phyloP scores from a whole-genome alignment of 2,329 filamentous ascomycete species.

The Ophiostoma sp. region DNA sequence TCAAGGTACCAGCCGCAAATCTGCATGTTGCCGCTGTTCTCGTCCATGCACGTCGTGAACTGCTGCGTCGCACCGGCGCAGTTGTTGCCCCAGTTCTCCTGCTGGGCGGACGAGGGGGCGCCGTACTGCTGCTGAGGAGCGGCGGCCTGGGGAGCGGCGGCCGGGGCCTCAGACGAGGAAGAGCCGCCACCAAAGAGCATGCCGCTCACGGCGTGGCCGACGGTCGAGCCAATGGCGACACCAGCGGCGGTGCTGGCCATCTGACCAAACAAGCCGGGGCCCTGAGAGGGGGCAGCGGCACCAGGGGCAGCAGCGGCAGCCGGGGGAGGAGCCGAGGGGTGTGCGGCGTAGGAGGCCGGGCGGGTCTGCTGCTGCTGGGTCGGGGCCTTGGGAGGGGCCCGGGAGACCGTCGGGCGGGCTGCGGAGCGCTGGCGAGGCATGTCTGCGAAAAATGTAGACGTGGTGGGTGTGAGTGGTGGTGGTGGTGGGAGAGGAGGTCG shows the following conservation, averaged over 20 bases:
- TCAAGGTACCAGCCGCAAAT: constrained; percentile 99
- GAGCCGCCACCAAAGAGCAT: constrained; percentile 75
- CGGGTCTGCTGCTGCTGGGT: constrained; percentile 62
- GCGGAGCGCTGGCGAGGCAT: constrained; percentile 80
- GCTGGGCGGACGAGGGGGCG: constrained; percentile 38
- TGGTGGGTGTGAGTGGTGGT: background rate
- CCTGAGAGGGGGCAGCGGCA: constrained; percentile 54
- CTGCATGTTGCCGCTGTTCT: constrained; percentile 88
- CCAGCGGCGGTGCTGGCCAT: constrained; percentile 97
- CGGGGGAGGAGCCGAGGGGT: constrained; percentile 39
- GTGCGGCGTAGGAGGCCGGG: constrained; percentile 66
- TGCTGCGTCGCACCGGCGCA: constrained; percentile 77
- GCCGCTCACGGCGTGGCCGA: constrained; percentile 91
- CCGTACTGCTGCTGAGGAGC: constrained; percentile 48
- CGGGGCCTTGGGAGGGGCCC: constrained; percentile 57
- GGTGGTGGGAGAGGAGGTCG: background rate
- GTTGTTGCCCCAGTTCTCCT: constrained; percentile 60
- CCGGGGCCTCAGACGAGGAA: constrained; percentile 52
- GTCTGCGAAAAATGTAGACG: constrained; percentile 17
- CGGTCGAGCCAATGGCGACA: constrained; percentile 92
- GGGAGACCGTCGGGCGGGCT: constrained; percentile 60
- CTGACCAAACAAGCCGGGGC: constrained; percentile 88
- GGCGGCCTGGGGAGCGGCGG: constrained; percentile 48
- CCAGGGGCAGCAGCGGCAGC: constrained; percentile 53
- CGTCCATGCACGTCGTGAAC: constrained; percentile 96